Conservation (phyloP, 768 basidiomycete genomes). For the Leccinum rimulosum region DNA sequence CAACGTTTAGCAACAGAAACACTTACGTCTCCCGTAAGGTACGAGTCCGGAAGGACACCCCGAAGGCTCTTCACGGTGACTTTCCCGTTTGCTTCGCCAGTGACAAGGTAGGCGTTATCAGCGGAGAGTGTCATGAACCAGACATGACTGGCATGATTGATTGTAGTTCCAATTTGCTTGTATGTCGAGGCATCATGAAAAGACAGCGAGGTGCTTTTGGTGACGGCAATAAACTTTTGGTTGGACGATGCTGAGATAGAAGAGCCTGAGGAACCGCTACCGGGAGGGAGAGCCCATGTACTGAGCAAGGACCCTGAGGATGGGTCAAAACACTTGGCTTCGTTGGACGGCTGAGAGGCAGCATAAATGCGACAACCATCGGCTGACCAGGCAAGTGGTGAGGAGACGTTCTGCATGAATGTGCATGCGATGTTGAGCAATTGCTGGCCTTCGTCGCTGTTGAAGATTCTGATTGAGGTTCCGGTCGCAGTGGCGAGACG, state of each 20-base stretch:
- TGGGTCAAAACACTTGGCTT: background rate
- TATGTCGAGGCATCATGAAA: background rate
- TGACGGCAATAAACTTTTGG: background rate
- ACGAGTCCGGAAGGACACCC: background rate
- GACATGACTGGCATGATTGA: background rate
- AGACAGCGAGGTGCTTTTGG: too few species aligned
- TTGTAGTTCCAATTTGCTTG: background rate
- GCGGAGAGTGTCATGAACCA: background rate
- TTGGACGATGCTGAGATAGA: background rate
- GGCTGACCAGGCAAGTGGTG: too few species aligned
- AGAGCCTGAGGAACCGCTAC: background rate
- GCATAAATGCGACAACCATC: background rate
- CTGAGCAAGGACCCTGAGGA: too few species aligned
- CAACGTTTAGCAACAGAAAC: too few species aligned
- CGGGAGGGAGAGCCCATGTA: background rate
- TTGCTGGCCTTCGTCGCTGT: too few species aligned
- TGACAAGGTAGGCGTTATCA: background rate
- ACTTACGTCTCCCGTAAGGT: too few species aligned
- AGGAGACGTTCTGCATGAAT: too few species aligned
- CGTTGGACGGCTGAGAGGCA: background rate
- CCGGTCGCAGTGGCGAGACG: background rate
- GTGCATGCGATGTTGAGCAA: too few species aligned
- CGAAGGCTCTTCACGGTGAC: background rate
- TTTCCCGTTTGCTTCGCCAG: background rate
- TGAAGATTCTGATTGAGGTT: too few species aligned